Evolutionary conservation across 225 moss, liverwort and hornwort genomes (phyloP).

Genomic region (Marchantia polymorpha): DNA sequence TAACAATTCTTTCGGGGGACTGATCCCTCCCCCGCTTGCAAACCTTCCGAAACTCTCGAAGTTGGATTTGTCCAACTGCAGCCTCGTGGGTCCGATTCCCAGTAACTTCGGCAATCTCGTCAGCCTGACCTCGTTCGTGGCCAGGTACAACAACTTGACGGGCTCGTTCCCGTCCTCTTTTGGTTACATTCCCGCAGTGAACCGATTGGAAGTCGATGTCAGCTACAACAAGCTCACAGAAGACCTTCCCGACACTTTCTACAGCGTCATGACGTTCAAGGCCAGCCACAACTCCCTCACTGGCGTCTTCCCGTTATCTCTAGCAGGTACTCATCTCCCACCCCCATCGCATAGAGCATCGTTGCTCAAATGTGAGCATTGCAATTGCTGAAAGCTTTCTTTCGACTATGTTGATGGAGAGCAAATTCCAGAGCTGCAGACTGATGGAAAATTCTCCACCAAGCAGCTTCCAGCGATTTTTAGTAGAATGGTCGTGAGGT

Average conservation of each 20-base stretch:
- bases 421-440: too few species aligned
- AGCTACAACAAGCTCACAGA: constrained; percentile 10
- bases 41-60: constrained; percentile 44
- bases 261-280: not conserved
- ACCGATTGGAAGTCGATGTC: constrained; percentile 11
- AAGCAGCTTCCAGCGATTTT: too few species aligned
- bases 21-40: not conserved
- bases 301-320: constrained; percentile 24
- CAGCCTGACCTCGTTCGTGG: not conserved
- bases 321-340: not conserved
- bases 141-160: not conserved
- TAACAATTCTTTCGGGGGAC: not conserved
- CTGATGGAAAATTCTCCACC: too few species aligned
- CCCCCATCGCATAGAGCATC: too few species aligned
- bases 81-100: constrained; percentile 23
- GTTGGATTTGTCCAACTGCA: constrained; percentile 28
- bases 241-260: not conserved
- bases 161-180: constrained; percentile 5
- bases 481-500: too few species aligned
- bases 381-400: too few species aligned
- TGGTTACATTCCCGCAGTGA: constrained; percentile 15
- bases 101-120: not conserved
- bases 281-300: constrained; percentile 11
- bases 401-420: too few species aligned
- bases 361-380: too few species aligned